Conservation (phyloP, 768 basidiomycete genomes). For the Antrodiella citrinella region DNA sequence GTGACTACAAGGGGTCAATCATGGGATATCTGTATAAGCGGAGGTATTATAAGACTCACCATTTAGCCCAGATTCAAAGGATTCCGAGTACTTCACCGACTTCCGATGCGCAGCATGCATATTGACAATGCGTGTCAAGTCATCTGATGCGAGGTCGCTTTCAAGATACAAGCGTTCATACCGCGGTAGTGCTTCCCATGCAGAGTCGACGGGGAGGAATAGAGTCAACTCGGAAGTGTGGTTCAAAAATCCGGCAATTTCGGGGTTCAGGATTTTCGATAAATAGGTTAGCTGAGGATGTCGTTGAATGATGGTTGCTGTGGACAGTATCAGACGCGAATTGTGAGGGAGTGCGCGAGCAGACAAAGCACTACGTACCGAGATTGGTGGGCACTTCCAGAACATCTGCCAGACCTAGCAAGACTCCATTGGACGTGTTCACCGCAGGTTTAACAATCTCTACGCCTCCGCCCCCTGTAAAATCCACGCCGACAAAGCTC, state of each 20-base stretch:
- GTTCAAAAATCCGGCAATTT: conserved; percentile 50
- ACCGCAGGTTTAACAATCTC: conserved; percentile 49
- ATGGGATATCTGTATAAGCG: conserved; percentile 11
- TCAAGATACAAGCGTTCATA: conserved; percentile 85
- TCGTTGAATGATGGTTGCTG: conserved; percentile 54
- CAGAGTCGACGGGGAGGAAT: conserved; percentile 81
- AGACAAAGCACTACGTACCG: conserved; percentile 35
- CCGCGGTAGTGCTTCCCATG: conserved; percentile 70
- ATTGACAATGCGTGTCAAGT: conserved; percentile 68
- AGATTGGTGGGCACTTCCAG: conserved; percentile 69
- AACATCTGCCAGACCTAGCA: conserved; percentile 70
- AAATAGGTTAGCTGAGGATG: conserved; percentile 68
- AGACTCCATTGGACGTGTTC: conserved; percentile 65
- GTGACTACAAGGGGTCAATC: no score
- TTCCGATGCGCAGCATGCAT: conserved; percentile 63
- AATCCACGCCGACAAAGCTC: conserved; percentile 65
- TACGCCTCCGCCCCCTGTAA: conserved; percentile 69
- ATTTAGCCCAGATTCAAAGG: conserved; percentile 42
- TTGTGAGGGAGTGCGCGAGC: background rate
- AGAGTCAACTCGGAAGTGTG: conserved; percentile 70
- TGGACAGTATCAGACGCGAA: conserved; percentile 1
- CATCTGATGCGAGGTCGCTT: conserved; percentile 77
- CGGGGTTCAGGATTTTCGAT: conserved; percentile 56
- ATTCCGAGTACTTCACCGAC: conserved; percentile 59
- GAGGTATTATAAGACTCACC: no score